phyloP scores from a whole-genome alignment of 2,329 filamentous ascomycete genomes.

The Escovopsis weberi region DNA sequence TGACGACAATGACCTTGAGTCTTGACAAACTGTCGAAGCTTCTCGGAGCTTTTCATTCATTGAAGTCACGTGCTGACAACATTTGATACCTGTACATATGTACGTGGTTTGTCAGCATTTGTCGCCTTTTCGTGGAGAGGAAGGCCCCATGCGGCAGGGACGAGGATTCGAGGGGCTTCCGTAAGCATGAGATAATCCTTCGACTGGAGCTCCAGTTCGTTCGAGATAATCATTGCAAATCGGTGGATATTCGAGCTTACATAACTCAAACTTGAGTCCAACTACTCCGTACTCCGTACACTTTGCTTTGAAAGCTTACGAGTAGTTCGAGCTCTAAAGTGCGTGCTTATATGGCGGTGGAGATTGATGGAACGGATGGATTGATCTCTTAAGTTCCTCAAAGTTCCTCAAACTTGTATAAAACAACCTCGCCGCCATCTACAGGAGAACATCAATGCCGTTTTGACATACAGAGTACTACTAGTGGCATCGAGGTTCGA shows the following conservation, averaged over 20 bases:
- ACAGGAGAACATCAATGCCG: not conserved
- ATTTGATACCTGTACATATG: no score
- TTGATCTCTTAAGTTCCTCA: slow-evolving; percentile 9
- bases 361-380: no score
- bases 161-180: not conserved
- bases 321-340: not conserved
- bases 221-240: slow-evolving; percentile 1
- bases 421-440: slow-evolving; percentile 2
- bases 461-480: no score
- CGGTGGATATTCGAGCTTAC: not conserved
- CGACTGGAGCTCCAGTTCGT: not conserved
- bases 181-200: slow-evolving; percentile 4
- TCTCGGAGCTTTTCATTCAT: no score
- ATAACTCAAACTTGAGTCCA: no score
- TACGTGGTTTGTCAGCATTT: no score
- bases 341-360: not conserved
- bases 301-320: slow-evolving; percentile 1
- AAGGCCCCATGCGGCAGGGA: no score
- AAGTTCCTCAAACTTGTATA: not conserved
- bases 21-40: no score
- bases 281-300: not conserved
- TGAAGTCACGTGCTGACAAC: no score
- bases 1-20: no score
- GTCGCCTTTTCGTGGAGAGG: no score
- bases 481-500: not conserved